Evolutionary conservation across 2,329 filamentous ascomycete species (phyloP).

Genomic region (Bretziella fagacearum): DNA sequence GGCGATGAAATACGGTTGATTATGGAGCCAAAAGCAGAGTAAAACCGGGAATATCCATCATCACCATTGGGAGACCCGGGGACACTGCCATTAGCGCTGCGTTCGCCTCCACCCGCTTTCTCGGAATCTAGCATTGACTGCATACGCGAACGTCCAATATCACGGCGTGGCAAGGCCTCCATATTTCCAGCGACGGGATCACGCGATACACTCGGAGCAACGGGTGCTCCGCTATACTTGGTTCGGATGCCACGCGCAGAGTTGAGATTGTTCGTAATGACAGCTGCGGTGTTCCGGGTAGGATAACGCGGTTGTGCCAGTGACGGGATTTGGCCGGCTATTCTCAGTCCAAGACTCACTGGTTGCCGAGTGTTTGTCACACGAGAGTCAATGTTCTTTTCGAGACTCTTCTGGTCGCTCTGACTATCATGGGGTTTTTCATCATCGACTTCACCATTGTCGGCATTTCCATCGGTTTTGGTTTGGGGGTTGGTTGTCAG

Average conservation of each 20-base stretch:
- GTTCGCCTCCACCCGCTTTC: constrained; percentile 34
- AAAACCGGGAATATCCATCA: constrained; percentile 79
- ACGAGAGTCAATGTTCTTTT: background rate
- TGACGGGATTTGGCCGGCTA: constrained; percentile 32
- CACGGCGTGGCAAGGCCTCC: constrained; percentile 36
- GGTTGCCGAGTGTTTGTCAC: constrained; percentile 13
- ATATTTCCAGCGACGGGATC: constrained; percentile 57
- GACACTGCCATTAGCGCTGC: background rate
- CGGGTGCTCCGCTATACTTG: constrained; percentile 46
- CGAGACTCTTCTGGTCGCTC: too few species aligned
- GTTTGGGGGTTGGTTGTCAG: constrained; percentile 38
- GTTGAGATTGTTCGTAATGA: constrained; percentile 76
- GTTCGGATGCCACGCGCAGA: constrained; percentile 65
- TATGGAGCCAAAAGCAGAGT: constrained; percentile 75
- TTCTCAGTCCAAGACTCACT: constrained; percentile 17
- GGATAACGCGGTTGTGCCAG: constrained; percentile 13
- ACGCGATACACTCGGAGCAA: constrained; percentile 55
- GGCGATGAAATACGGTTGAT: constrained; percentile 81
- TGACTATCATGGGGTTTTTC: constrained; percentile 9
- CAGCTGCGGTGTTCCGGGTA: constrained; percentile 52
- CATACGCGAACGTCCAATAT: constrained; percentile 34
- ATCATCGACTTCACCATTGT: constrained; percentile 15
- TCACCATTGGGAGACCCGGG: constrained; percentile 27
- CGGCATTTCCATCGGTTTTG: constrained; percentile 21
- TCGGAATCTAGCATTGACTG: constrained; percentile 37